Conservation (phyloP, 2,329 filamentous ascomycete species). For the Didymella arachidicola region DNA sequence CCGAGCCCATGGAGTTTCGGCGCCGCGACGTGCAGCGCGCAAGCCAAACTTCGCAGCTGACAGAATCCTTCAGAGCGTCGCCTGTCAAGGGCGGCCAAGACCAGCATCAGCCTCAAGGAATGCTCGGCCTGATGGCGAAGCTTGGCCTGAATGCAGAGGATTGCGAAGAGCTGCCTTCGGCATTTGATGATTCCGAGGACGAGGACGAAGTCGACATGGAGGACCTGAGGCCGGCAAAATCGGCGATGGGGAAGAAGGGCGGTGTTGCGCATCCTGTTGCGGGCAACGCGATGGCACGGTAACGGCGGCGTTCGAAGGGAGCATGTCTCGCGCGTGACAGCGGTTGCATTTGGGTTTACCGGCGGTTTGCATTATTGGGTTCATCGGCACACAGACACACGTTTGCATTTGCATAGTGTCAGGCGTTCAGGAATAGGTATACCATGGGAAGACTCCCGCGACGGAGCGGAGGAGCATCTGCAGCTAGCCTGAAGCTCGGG, state of each 20-base stretch:
- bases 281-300: slow-evolving; percentile 1
- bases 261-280: not conserved
- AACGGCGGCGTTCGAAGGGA: slow-evolving; percentile 4
- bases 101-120: slow-evolving; percentile 5
- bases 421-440: not conserved
- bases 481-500: slow-evolving; percentile 18
- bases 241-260: slow-evolving; percentile 3
- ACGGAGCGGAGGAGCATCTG: slow-evolving; percentile 6
- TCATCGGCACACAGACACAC: slow-evolving; percentile 10
- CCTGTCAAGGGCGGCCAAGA: slow-evolving; percentile 14
- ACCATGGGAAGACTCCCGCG: not conserved
- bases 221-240: not conserved
- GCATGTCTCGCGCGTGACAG: not conserved
- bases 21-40: slow-evolving; percentile 26
- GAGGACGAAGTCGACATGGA: slow-evolving; percentile 27
- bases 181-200: slow-evolving; percentile 36
- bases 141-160: slow-evolving; percentile 20
- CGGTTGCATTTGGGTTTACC: slow-evolving; percentile 1
- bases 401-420: slow-evolving; percentile 9
- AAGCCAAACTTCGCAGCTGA: slow-evolving; percentile 33
- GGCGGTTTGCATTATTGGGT: slow-evolving; percentile 4
- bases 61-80: slow-evolving; percentile 21
- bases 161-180: slow-evolving; percentile 31
- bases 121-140: slow-evolving; percentile 14
- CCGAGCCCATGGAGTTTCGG: slow-evolving; percentile 25